These are phyloP conservation scores for Fonsecaea pedrosoi DNA, from an alignment of 2,329 filamentous ascomycete species.

Conservation along the genomic window DNA sequence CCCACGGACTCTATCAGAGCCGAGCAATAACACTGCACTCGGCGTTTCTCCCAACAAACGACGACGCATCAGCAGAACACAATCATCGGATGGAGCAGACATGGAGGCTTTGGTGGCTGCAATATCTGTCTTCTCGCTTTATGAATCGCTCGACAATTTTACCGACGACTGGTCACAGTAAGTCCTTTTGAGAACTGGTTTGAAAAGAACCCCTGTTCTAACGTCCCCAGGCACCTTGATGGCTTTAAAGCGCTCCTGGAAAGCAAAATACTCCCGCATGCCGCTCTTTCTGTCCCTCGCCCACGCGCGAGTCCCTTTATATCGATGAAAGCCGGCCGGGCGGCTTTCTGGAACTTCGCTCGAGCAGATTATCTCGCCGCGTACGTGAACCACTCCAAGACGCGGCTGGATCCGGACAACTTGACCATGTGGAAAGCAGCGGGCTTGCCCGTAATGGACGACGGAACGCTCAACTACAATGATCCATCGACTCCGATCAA, in stretches of 20 bases:
- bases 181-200: constrained; percentile 24
- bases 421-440: constrained; percentile 69
- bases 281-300: constrained; percentile 38
- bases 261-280: constrained; percentile 46
- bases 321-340: constrained; percentile 63
- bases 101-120: constrained; percentile 69
- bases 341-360: constrained; percentile 72
- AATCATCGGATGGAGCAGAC: constrained; percentile 42
- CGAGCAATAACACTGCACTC: constrained; percentile 9
- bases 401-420: constrained; percentile 67
- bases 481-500: constrained; percentile 29
- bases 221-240: constrained; percentile 59
- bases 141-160: constrained; percentile 71
- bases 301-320: constrained; percentile 32
- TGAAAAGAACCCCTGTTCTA: neutral
- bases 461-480: constrained; percentile 49
- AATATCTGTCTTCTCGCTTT: constrained; percentile 70
- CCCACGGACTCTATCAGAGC: constrained; percentile 22
- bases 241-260: constrained; percentile 69
- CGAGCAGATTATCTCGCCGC: constrained; percentile 70
- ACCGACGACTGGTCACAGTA: constrained; percentile 65
- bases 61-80: constrained; percentile 45
- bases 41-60: constrained; percentile 43
- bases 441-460: constrained; percentile 61
- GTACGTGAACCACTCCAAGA: constrained; percentile 67